A percentile compares a stretch with the other conserved stretches of the same genome.
These are phyloP conservation scores for Colletotrichum tofieldiae DNA, from an alignment of 2,329 filamentous ascomycete species.

Conservation along the genomic window DNA sequence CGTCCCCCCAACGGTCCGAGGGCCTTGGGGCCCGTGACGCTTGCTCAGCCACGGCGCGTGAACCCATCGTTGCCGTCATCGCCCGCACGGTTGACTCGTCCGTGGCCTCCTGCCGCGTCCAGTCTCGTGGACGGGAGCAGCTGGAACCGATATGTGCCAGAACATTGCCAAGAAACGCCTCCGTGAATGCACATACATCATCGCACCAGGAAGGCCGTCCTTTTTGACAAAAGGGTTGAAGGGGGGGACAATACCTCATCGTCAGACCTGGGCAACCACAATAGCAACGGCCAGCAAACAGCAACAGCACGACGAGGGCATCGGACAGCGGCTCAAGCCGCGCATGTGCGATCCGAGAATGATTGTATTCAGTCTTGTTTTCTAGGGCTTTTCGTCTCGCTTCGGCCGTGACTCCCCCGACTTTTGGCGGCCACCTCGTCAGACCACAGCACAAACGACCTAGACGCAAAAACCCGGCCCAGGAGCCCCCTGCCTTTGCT, in stretches of 20 bases:
- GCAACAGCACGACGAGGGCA: no score
- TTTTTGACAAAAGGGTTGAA: not conserved
- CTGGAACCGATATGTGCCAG: not conserved
- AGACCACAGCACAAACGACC: conserved; percentile 18
- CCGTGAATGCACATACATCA: not conserved
- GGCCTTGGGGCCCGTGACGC: not conserved
- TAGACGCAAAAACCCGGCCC: conserved; percentile 10
- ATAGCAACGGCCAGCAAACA: not conserved
- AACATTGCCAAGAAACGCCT: not conserved
- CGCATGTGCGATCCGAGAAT: conserved; percentile 18
- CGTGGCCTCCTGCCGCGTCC: not conserved
- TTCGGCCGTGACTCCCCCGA: conserved; percentile 19
- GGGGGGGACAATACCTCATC: not conserved
- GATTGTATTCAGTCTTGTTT: conserved; percentile 40
- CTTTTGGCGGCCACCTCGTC: conserved; percentile 21
- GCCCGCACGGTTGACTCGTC: not conserved
- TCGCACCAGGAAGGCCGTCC: not conserved
- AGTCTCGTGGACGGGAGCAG: no score
- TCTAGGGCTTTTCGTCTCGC: conserved; percentile 14
- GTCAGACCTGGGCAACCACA: no score
- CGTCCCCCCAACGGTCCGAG: not conserved
- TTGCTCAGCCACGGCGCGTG: not conserved
- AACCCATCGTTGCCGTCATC: not conserved
- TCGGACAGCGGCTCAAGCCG: not conserved
- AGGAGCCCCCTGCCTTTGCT: conserved; percentile 7